A percentile compares a stretch with the other conserved stretches of the same genome.
Conservation (phyloP, 2,329 filamentous ascomycete genomes). For the Lasiodiplodia gonubiensis region DNA sequence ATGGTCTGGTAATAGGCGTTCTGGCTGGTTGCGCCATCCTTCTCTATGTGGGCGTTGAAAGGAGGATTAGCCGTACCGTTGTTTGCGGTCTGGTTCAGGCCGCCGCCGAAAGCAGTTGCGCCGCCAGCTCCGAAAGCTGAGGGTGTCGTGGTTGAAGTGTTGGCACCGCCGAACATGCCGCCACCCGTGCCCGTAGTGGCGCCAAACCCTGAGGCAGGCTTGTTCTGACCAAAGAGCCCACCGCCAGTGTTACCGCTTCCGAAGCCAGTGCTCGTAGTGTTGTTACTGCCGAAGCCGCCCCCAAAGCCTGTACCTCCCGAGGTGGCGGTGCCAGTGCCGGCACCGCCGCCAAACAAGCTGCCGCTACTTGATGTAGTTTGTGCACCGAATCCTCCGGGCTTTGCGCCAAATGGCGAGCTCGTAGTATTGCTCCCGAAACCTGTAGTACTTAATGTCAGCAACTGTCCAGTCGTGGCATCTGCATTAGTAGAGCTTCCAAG, state of each 20-base stretch:
- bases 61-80: conserved; percentile 69
- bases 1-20: conserved; percentile 77
- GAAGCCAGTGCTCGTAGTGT: conserved; percentile 32
- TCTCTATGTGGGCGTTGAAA: conserved; percentile 74
- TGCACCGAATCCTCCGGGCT: conserved; percentile 26
- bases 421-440: conserved; percentile 30
- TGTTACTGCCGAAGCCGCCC: conserved; percentile 29
- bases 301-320: conserved; percentile 38
- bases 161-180: conserved; percentile 47
- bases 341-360: conserved; percentile 37
- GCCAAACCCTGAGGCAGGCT: conserved; percentile 60
- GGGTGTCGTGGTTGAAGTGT: conserved; percentile 31
- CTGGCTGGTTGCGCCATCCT: conserved; percentile 63
- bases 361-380: conserved; percentile 33
- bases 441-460: conserved; percentile 16
- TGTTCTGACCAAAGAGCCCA: conserved; percentile 46
- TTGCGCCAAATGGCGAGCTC: conserved; percentile 37
- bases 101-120: conserved; percentile 49
- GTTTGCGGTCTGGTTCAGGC: conserved; percentile 56
- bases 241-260: conserved; percentile 40
- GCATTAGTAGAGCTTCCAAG: neutral
- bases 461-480: neutral
- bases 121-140: conserved; percentile 49
- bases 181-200: conserved; percentile 36
- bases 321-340: conserved; percentile 28